Evolutionary conservation across 345 rosid genomes (phyloP).

Genomic region (Acer yangbiense): DNA sequence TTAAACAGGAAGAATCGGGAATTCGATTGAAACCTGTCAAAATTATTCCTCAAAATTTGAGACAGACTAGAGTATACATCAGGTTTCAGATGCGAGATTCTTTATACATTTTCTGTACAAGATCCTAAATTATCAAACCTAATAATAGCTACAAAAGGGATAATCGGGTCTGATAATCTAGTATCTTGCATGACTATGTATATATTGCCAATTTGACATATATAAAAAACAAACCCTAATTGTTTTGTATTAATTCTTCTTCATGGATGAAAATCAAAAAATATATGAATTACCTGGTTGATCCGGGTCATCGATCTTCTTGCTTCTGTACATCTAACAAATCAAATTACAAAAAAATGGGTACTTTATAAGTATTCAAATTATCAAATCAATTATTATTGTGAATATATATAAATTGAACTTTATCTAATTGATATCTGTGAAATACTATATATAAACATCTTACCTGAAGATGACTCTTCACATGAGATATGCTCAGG

Average conservation of each 20-base stretch:
- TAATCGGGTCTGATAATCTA: no score
- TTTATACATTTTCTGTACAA: no score
- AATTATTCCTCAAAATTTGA: slow-evolving; percentile 13
- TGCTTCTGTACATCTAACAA: slow-evolving; percentile 72
- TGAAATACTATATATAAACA: background rate
- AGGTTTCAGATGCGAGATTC: no score
- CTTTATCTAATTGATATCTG: background rate
- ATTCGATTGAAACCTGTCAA: slow-evolving; percentile 45
- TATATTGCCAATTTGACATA: no score
- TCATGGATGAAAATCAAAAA: background rate
- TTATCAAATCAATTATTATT: background rate
- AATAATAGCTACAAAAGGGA: no score
- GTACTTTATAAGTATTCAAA: background rate
- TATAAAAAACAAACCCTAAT: no score
- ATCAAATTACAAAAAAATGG: background rate
- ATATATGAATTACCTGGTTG: slow-evolving; percentile 43
- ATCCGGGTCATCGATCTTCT: slow-evolving; percentile 53
- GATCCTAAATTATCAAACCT: no score
- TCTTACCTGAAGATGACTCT: slow-evolving; percentile 85
- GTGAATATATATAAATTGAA: background rate
- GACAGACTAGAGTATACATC: background rate
- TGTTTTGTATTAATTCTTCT: background rate
- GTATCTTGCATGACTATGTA: background rate
- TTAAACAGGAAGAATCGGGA: slow-evolving; percentile 37
- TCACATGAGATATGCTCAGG: slow-evolving; percentile 80